These are phyloP conservation scores for Pichia deserticola DNA, from an alignment of 805 yeast genomes.

Conservation along the genomic window DNA sequence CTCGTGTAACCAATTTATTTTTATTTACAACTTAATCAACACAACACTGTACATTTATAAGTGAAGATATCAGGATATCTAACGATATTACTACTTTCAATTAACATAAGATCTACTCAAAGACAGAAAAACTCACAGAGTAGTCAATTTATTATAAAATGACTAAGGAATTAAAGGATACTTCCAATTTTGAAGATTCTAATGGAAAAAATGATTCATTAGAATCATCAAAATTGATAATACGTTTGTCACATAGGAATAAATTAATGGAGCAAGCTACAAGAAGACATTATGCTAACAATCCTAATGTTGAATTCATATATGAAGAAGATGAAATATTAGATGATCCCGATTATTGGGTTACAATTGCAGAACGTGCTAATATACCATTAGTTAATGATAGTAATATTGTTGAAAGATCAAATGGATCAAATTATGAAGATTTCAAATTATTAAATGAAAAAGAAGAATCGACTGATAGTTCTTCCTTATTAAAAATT, in stretches of 20 bases:
- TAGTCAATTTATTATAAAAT: no score
- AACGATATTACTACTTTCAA: no score
- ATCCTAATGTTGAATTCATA: slow-evolving; percentile 12
- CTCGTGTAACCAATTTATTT: no score
- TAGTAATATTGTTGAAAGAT: neutral
- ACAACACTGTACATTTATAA: no score
- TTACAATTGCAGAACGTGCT: slow-evolving; percentile 23
- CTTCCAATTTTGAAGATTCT: neutral
- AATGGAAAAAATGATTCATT: neutral
- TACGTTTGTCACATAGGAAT: slow-evolving; percentile 13
- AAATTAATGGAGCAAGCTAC: slow-evolving; percentile 21
- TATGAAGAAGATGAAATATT: slow-evolving; percentile 10
- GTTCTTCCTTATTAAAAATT: slow-evolving; percentile 3
- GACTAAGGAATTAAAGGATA: no score
- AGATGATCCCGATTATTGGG: slow-evolving; percentile 22
- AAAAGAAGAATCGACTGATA: slow-evolving; percentile 1
- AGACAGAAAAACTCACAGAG: no score
- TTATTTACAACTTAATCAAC: no score
- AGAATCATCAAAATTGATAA: slow-evolving; percentile 2
- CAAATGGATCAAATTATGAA: neutral
- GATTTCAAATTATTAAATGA: neutral
- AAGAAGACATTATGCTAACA: slow-evolving; percentile 15
- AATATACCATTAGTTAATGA: slow-evolving; percentile 14
- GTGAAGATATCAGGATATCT: no score
- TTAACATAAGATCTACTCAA: no score